phyloP scores from a whole-genome alignment of 768 basidiomycete species.

The Xerocomus spinulosus region DNA sequence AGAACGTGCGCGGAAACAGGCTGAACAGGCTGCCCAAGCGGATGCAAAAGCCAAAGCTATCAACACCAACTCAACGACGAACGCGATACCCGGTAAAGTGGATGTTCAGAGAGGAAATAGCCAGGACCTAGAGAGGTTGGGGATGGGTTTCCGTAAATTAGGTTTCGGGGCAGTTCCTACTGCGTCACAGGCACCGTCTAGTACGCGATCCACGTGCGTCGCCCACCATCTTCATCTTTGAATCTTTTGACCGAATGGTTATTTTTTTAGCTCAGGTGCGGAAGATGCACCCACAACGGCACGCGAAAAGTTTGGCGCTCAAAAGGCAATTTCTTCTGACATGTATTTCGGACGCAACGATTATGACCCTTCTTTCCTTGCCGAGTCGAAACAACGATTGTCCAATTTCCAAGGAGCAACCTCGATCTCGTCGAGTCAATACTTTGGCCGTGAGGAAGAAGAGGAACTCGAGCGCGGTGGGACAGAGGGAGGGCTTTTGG shows the following conservation, averaged over 20 bases:
- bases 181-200: conserved; percentile 49
- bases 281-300: conserved; percentile 75
- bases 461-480: conserved; percentile 39
- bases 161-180: conserved; percentile 83
- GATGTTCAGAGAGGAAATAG: conserved; percentile 38
- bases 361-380: conserved; percentile 68
- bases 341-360: conserved; percentile 92
- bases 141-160: conserved; percentile 71
- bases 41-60: conserved; percentile 30
- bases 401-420: conserved; percentile 87
- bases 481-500: conserved; percentile 52
- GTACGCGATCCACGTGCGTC: conserved; percentile 38
- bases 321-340: conserved; percentile 97
- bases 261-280: conserved; percentile 18
- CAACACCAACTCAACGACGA: conserved; percentile 20
- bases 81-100: conserved; percentile 25
- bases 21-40: conserved; percentile 39
- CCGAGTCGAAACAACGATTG: conserved; percentile 79
- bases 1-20: conserved; percentile 62
- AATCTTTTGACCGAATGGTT: neutral
- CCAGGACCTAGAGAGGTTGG: conserved; percentile 52
- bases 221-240: neutral
- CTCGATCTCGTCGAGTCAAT: conserved; percentile 91
- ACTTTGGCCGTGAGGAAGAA: conserved; percentile 93
- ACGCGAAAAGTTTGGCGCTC: conserved; percentile 83